These are phyloP conservation scores for Ricinus communis DNA, from an alignment of 345 rosid species.

Conservation along the genomic window DNA sequence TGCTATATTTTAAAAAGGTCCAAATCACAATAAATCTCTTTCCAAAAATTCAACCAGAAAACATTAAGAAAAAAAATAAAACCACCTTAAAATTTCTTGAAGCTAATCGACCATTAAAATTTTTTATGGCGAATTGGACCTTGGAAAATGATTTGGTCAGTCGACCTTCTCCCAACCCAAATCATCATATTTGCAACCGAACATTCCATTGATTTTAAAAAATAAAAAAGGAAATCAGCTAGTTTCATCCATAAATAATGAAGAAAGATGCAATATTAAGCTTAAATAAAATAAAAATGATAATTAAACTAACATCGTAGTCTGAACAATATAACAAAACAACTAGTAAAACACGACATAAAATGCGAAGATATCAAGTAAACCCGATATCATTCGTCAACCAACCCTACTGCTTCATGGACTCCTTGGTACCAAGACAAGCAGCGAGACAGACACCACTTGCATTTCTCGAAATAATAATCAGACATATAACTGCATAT, in stretches of 20 bases:
- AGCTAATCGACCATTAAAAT: too few species aligned
- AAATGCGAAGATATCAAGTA: background rate
- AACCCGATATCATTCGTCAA: background rate
- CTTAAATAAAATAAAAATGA: background rate
- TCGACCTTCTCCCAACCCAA: too few species aligned
- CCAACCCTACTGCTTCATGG: slow-evolving; percentile 4
- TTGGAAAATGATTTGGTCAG: too few species aligned
- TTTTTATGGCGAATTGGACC: too few species aligned
- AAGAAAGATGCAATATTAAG: background rate
- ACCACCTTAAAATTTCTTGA: too few species aligned
- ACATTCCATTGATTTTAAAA: too few species aligned
- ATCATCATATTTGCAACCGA: too few species aligned
- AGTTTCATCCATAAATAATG: background rate
- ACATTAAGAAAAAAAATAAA: too few species aligned
- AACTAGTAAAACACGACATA: background rate
- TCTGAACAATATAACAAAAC: background rate
- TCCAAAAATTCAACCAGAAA: too few species aligned
- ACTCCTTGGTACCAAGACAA: slow-evolving; percentile 8
- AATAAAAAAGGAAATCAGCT: too few species aligned
- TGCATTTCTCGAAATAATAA: background rate
- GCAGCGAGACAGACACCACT: background rate
- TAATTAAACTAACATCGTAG: background rate
- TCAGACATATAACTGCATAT: background rate
- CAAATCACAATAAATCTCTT: too few species aligned
- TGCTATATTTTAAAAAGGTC: too few species aligned